phyloP scores from a whole-genome alignment of 768 basidiomycete genomes.

The Boletellus emodensis region DNA sequence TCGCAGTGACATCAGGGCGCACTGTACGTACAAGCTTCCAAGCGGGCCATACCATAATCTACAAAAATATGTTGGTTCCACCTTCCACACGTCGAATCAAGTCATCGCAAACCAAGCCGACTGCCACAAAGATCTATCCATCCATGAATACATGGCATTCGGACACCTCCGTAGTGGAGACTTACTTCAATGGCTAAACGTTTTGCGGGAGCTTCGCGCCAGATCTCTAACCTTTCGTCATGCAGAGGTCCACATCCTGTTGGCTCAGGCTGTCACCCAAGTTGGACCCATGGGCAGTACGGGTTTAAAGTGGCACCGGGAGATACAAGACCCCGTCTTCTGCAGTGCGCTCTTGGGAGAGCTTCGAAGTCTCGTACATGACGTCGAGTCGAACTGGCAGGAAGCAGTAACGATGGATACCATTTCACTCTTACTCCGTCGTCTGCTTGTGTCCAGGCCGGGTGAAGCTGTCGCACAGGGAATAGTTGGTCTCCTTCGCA shows the following conservation, averaged over 20 bases:
- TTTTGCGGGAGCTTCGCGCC: conserved; percentile 39
- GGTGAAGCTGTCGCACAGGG: conserved; percentile 13
- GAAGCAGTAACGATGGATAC: conserved; percentile 30
- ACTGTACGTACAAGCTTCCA: conserved; percentile 33
- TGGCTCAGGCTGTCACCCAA: conserved; percentile 43
- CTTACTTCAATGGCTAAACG: conserved; percentile 48
- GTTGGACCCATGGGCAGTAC: conserved; percentile 28
- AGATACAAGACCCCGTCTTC: conserved; percentile 32
- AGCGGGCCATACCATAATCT: conserved; percentile 32
- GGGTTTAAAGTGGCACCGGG: conserved; percentile 37
- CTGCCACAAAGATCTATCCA: conserved; percentile 38
- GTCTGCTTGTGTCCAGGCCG: conserved; percentile 30
- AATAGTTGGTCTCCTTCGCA: conserved; percentile 24
- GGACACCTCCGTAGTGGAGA: conserved; percentile 42
- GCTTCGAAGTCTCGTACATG: conserved; percentile 30
- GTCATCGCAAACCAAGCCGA: conserved; percentile 39
- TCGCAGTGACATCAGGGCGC: conserved; percentile 5
- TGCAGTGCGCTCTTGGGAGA: conserved; percentile 32
- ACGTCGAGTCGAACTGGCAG: conserved; percentile 41
- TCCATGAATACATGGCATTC: conserved; percentile 46
- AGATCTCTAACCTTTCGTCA: conserved; percentile 35
- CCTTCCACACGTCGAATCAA: conserved; percentile 39
- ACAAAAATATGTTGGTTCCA: conserved; percentile 34
- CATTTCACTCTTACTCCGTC: conserved; percentile 30
- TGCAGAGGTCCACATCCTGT: conserved; percentile 38